Conservation (phyloP, 2,329 filamentous ascomycete genomes). For the Bipolaris oryzae region DNA sequence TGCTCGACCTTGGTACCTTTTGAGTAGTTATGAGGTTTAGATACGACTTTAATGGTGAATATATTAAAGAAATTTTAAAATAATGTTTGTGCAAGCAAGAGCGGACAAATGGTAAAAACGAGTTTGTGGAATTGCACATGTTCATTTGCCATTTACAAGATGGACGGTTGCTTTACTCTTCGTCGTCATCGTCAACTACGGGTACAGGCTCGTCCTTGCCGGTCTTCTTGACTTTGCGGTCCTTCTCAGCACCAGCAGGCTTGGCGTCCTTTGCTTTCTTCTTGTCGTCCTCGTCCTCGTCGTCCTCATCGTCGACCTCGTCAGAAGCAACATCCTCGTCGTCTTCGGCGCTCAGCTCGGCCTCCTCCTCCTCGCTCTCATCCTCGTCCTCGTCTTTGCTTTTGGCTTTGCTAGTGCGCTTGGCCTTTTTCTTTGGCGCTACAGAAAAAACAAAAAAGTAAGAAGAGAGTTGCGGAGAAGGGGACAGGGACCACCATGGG, state of each 20-base stretch:
- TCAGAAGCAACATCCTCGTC: slow-evolving; percentile 19
- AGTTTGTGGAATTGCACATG: background rate
- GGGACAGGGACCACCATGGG: background rate
- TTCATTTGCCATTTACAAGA: background rate
- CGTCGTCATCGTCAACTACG: slow-evolving; percentile 41
- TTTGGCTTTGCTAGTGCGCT: slow-evolving; percentile 39
- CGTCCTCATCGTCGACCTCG: slow-evolving; percentile 42
- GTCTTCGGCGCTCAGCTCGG: slow-evolving; percentile 19
- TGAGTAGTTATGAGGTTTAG: background rate
- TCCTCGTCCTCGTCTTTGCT: slow-evolving; percentile 38
- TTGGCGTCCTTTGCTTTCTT: slow-evolving; percentile 48
- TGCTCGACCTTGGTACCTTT: background rate
- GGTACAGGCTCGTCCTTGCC: slow-evolving; percentile 37
- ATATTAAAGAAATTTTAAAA: background rate
- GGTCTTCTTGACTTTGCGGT: slow-evolving; percentile 41
- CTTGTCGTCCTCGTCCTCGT: slow-evolving; percentile 44
- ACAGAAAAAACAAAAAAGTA: background rate
- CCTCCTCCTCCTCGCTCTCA: slow-evolving; percentile 40
- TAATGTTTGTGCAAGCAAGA: background rate
- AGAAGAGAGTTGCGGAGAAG: slow-evolving; percentile 2
- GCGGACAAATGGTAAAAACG: background rate
- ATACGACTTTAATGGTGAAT: background rate
- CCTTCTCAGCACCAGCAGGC: slow-evolving; percentile 42
- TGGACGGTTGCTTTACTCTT: slow-evolving; percentile 20
- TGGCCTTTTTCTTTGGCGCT: slow-evolving; percentile 47